phyloP scores from a whole-genome alignment of 495 filamentous ascomycete species.

The Parachaetomium inaequale region DNA sequence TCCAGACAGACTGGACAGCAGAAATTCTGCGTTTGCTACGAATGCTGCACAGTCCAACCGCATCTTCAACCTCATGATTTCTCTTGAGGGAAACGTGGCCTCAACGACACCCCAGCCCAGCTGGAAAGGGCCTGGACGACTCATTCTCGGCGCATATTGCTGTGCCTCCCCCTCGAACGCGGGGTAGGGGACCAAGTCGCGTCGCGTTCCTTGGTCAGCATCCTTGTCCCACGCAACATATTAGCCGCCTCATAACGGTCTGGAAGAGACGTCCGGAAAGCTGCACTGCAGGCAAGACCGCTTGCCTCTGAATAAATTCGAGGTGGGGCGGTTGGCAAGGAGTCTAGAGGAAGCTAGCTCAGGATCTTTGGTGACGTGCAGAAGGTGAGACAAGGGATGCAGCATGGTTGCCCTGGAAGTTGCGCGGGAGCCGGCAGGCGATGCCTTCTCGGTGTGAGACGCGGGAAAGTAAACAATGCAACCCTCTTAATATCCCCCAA shows the following conservation, averaged over 20 bases:
- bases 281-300: background rate
- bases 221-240: background rate
- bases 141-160: background rate
- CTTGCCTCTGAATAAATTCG: constrained; percentile 4
- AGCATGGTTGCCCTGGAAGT: constrained; percentile 10
- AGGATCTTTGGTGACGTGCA: background rate
- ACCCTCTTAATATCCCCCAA: constrained; percentile 9
- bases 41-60: too few species aligned
- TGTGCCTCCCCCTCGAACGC: constrained; percentile 1
- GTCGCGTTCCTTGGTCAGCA: constrained; percentile 35
- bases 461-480: constrained; percentile 28
- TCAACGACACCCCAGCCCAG: too few species aligned
- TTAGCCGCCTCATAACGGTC: background rate
- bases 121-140: background rate
- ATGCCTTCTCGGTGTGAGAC: constrained; percentile 11
- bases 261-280: background rate
- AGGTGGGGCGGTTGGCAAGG: background rate
- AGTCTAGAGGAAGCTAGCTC: background rate
- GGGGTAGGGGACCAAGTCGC: constrained; percentile 10
- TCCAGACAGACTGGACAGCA: background rate
- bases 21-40: background rate
- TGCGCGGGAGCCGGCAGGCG: constrained; percentile 7
- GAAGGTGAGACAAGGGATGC: constrained; percentile 8
- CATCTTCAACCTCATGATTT: too few species aligned
- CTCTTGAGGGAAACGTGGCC: too few species aligned